These are phyloP conservation scores for Termitomyces sp. DNA, from an alignment of 768 basidiomycete genomes.

Conservation along the genomic window DNA sequence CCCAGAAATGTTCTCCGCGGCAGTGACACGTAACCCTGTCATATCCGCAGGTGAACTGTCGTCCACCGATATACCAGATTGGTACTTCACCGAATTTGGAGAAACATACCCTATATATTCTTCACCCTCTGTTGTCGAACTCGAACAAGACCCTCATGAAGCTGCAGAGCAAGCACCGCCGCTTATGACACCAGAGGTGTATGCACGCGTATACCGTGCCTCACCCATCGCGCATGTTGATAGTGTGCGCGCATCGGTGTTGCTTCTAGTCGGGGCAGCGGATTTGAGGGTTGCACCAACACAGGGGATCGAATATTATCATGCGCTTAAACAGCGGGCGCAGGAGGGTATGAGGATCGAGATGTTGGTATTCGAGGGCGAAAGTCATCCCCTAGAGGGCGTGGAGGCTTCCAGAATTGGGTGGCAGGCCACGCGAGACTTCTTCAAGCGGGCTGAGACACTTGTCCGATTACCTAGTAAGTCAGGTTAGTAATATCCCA, in stretches of 20 bases:
- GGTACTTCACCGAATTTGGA: slow-evolving; percentile 49
- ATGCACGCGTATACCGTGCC: slow-evolving; percentile 33
- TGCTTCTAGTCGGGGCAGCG: slow-evolving; percentile 52
- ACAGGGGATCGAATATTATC: slow-evolving; percentile 60
- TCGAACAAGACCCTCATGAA: not conserved
- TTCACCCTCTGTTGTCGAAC: slow-evolving; percentile 16
- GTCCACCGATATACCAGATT: slow-evolving; percentile 64
- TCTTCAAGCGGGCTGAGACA: slow-evolving; percentile 28
- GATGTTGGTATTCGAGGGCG: slow-evolving; percentile 55
- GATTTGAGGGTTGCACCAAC: slow-evolving; percentile 60
- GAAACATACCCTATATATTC: slow-evolving; percentile 33
- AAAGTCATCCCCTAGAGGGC: slow-evolving; percentile 58
- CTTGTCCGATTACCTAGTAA: not conserved
- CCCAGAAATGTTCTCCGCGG: slow-evolving; percentile 57
- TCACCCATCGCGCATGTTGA: slow-evolving; percentile 56
- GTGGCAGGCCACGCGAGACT: slow-evolving; percentile 47
- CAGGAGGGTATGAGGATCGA: slow-evolving; percentile 29
- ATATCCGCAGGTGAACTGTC: slow-evolving; percentile 52
- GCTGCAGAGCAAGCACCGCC: slow-evolving; percentile 14
- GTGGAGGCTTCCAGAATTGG: slow-evolving; percentile 52
- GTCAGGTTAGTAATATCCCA: not conserved
- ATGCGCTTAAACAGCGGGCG: slow-evolving; percentile 48
- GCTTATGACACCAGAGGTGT: slow-evolving; percentile 40
- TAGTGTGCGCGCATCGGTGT: slow-evolving; percentile 43
- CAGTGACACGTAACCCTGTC: slow-evolving; percentile 65